phyloP scores from a whole-genome alignment of 202 grass and related monocot species.

The Cymbopogon flexuosus region DNA sequence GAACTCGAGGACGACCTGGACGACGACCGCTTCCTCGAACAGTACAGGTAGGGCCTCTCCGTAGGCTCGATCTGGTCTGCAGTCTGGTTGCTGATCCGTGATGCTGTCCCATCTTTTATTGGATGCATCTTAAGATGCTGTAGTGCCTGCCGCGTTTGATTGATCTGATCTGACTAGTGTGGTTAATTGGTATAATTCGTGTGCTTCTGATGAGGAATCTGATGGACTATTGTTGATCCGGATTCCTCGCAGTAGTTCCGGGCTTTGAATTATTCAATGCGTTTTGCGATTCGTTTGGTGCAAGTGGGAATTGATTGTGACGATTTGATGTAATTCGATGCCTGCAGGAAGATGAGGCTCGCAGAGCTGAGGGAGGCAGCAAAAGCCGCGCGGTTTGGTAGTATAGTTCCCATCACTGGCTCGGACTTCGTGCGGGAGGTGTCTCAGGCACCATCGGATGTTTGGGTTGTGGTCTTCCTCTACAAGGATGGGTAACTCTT shows the following conservation, averaged over 20 bases:
- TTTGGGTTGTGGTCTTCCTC: conserved; percentile 97
- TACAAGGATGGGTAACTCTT: conserved; percentile 75
- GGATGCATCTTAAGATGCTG: neutral
- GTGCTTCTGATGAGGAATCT: neutral
- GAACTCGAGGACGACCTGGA: conserved; percentile 86
- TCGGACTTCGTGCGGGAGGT: conserved; percentile 95
- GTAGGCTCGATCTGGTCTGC: neutral
- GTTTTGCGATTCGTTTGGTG: conserved; percentile 17
- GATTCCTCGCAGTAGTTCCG: neutral
- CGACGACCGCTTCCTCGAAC: conserved; percentile 91
- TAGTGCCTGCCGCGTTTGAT: neutral
- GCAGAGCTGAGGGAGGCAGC: conserved; percentile 71
- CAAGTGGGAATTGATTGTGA: neutral
- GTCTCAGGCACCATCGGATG: conserved; percentile 72
- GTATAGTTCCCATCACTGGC: conserved; percentile 65
- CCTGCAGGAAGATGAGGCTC: conserved; percentile 74
- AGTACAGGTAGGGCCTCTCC: conserved; percentile 52
- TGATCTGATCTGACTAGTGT: neutral
- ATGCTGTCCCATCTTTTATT: neutral
- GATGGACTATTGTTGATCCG: neutral
- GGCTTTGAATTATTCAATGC: neutral
- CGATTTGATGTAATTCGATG: neutral
- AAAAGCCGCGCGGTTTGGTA: conserved; percentile 52
- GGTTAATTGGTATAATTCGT: neutral
- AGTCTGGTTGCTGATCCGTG: neutral